Conservation (phyloP, 495 filamentous ascomycete genomes). For the Neurospora discreta region DNA sequence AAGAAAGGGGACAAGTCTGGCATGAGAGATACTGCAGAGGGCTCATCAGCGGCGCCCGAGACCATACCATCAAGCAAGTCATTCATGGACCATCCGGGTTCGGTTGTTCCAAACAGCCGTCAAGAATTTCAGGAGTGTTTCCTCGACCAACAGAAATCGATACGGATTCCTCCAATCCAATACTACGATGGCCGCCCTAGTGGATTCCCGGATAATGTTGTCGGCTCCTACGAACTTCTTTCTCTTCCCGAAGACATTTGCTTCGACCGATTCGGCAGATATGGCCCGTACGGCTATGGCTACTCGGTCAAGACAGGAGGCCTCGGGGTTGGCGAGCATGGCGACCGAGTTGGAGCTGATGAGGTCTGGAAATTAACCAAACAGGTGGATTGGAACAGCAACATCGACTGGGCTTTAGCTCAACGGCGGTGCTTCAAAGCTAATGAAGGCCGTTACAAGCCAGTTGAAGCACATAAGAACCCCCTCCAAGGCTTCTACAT, state of each 20-base stretch:
- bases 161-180: conserved; percentile 56
- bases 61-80: conserved; percentile 61
- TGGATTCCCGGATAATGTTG: conserved; percentile 71
- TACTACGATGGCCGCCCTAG: conserved; percentile 62
- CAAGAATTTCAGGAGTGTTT: conserved; percentile 58
- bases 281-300: conserved; percentile 83
- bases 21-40: conserved; percentile 33
- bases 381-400: conserved; percentile 60
- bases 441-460: conserved; percentile 61
- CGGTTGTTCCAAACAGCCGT: conserved; percentile 38
- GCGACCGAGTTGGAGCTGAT: conserved; percentile 64
- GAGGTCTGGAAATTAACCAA: conserved; percentile 56
- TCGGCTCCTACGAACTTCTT: conserved; percentile 73
- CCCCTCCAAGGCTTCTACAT: conserved; percentile 35
- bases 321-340: conserved; percentile 65
- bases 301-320: conserved; percentile 70
- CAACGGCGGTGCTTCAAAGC: conserved; percentile 58
- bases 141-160: conserved; percentile 48
- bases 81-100: conserved; percentile 52
- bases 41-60: conserved; percentile 59
- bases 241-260: conserved; percentile 80
- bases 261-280: conserved; percentile 82
- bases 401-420: conserved; percentile 61
- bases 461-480: conserved; percentile 20
- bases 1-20: neutral